A percentile compares a stretch with the other conserved stretches of the same genome.
These are phyloP conservation scores for Mycena galericulata DNA, from an alignment of 768 basidiomycete species.

Conservation along the genomic window DNA sequence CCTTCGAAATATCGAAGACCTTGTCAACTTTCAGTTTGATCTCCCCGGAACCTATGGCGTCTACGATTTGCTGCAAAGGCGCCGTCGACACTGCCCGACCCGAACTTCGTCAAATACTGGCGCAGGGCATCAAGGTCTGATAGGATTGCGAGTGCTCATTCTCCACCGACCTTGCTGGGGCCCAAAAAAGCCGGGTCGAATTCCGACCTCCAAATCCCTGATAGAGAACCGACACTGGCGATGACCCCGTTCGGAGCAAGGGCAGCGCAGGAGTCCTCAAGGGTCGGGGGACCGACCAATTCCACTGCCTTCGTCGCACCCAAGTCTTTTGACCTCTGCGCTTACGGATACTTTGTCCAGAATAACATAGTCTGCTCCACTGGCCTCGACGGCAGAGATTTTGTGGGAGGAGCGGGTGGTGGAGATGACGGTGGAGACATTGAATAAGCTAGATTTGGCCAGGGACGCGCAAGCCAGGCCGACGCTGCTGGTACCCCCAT, in stretches of 20 bases:
- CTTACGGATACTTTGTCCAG: conserved; percentile 32
- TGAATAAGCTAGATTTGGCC: conserved; percentile 36
- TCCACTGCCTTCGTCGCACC: conserved; percentile 40
- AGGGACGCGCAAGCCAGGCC: conserved; percentile 38
- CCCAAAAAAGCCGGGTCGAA: conserved; percentile 36
- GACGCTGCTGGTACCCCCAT: conserved; percentile 38
- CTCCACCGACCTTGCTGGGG: conserved; percentile 34
- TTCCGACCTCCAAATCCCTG: conserved; percentile 38
- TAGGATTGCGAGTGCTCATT: background rate
- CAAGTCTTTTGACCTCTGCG: conserved; percentile 31
- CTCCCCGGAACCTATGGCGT: conserved; percentile 35
- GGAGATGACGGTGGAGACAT: conserved; percentile 34
- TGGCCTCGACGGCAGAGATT: conserved; percentile 16
- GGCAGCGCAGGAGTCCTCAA: conserved; percentile 35
- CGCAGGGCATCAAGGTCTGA: background rate
- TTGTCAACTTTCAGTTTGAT: conserved; percentile 36
- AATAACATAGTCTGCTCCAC: conserved; percentile 38
- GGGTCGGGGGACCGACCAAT: conserved; percentile 35
- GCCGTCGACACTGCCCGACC: conserved; percentile 35
- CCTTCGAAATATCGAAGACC: conserved; percentile 38
- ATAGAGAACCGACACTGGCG: conserved; percentile 35
- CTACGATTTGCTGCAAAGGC: conserved; percentile 39
- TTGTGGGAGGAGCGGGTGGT: conserved; percentile 37
- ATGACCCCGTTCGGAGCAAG: conserved; percentile 33
- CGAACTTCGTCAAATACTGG: conserved; percentile 38